phyloP scores from a whole-genome alignment of 306 rosid genomes.

The Quercus mongolica region DNA sequence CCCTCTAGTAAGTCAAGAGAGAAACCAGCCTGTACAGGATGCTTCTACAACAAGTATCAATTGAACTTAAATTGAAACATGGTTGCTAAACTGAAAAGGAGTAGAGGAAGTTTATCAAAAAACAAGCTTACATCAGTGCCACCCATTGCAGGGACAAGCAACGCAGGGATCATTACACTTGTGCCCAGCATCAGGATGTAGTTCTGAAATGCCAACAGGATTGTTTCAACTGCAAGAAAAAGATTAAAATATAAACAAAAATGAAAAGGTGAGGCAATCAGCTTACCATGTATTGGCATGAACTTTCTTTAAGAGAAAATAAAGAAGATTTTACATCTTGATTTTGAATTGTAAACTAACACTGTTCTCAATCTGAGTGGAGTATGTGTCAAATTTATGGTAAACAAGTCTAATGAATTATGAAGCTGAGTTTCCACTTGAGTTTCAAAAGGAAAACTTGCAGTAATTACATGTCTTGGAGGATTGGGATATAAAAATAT shows the following conservation, averaged over 20 bases:
- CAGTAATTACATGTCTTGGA: neutral
- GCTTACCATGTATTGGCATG: neutral
- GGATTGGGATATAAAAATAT: neutral
- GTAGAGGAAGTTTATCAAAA: slow-evolving; percentile 7
- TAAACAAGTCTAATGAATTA: neutral
- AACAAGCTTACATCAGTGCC: slow-evolving; percentile 70
- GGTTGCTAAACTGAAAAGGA: neutral
- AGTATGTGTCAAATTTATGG: neutral
- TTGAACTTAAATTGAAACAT: neutral
- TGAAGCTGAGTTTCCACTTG: neutral
- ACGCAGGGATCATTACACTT: slow-evolving; percentile 87
- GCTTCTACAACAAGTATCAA: neutral
- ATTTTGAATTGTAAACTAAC: neutral
- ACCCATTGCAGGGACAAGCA: slow-evolving; percentile 88
- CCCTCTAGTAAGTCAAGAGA: neutral
- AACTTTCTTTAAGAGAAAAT: neutral
- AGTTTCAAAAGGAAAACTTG: neutral
- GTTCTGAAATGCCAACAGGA: slow-evolving; percentile 86
- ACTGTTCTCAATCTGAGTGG: neutral
- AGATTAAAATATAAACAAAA: slow-evolving; percentile 16
- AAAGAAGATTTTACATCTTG: neutral
- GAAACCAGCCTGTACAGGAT: neutral
- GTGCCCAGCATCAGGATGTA: slow-evolving; percentile 95
- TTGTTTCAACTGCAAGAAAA: slow-evolving; percentile 78
- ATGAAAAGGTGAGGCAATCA: slow-evolving; percentile 6